Evolutionary conservation across 352 stramenopile genomes (phyloP).

Genomic region (Thalassiosira pacifica): DNA sequence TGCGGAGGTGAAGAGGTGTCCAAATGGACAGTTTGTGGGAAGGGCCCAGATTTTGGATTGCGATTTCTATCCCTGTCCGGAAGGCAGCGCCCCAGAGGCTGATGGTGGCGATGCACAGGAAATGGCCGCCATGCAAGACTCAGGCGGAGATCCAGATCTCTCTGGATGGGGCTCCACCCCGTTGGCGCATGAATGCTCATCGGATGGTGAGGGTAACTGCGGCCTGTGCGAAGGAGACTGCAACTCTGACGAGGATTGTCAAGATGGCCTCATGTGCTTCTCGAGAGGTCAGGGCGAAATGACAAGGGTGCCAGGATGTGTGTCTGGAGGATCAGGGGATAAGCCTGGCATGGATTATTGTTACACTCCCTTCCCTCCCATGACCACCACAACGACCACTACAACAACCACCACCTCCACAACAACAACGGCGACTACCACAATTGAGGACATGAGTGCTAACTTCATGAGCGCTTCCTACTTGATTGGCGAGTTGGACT

Average conservation of each 20-base stretch:
- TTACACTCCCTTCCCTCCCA: slow-evolving; percentile 35
- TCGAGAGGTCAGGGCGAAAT: slow-evolving; percentile 40
- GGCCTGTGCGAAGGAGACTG: slow-evolving; percentile 62
- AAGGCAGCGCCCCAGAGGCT: neutral
- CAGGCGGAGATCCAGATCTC: neutral
- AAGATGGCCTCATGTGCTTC: slow-evolving; percentile 55
- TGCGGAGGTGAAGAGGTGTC: slow-evolving; percentile 51
- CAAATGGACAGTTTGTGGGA: slow-evolving; percentile 46
- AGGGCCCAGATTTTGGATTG: slow-evolving; percentile 44
- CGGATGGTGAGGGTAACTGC: slow-evolving; percentile 33
- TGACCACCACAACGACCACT: slow-evolving; percentile 26
- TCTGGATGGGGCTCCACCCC: slow-evolving; percentile 39
- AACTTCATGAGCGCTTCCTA: neutral
- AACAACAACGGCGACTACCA: slow-evolving; percentile 10
- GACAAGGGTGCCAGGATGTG: slow-evolving; percentile 52
- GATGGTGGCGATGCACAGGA: neutral
- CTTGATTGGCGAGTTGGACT: slow-evolving; percentile 33
- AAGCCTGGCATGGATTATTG: slow-evolving; percentile 63
- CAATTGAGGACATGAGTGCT: neutral
- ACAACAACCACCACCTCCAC: slow-evolving; percentile 48
- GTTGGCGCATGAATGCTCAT: slow-evolving; percentile 14
- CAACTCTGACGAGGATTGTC: slow-evolving; percentile 56
- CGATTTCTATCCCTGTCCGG: slow-evolving; percentile 62
- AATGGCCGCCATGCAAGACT: too few relatives aligned
- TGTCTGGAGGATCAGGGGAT: slow-evolving; percentile 38